Conservation (phyloP, 257 asterid species). For the Leptodermis oblonga region DNA sequence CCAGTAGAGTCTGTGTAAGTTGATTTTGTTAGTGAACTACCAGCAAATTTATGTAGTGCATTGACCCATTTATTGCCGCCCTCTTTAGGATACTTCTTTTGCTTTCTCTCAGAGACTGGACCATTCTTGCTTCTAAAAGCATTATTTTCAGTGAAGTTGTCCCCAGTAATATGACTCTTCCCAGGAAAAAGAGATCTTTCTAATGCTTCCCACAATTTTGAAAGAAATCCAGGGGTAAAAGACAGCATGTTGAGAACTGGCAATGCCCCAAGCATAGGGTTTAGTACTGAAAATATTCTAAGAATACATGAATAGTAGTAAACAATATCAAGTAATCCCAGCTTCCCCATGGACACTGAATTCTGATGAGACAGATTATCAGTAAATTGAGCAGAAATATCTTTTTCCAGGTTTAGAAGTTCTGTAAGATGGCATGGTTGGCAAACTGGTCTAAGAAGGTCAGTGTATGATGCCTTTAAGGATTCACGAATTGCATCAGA, state of each 20-base stretch:
- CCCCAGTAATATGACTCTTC: slow-evolving; percentile 26
- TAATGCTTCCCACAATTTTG: slow-evolving; percentile 65
- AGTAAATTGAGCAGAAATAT: slow-evolving; percentile 26
- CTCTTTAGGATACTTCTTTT: slow-evolving; percentile 49
- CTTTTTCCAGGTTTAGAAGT: slow-evolving; percentile 51
- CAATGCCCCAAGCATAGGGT: slow-evolving; percentile 68
- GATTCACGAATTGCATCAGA: slow-evolving; percentile 48
- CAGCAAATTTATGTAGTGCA: slow-evolving; percentile 64
- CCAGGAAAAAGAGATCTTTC: slow-evolving; percentile 54
- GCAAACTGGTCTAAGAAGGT: slow-evolving; percentile 61
- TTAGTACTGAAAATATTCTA: slow-evolving; percentile 56
- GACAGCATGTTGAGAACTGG: slow-evolving; percentile 93
- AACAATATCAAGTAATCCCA: slow-evolving; percentile 57
- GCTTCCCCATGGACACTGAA: slow-evolving; percentile 31
- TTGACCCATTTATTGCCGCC: slow-evolving; percentile 71
- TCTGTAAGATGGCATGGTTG: slow-evolving; percentile 79
- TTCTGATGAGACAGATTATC: slow-evolving; percentile 26
- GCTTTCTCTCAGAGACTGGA: slow-evolving; percentile 40
- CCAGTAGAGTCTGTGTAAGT: slow-evolving; percentile 28
- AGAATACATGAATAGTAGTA: slow-evolving; percentile 79
- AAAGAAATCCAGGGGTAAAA: slow-evolving; percentile 89
- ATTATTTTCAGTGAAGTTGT: slow-evolving; percentile 26
- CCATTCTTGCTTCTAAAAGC: slow-evolving; percentile 36
- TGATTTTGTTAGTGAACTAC: slow-evolving; percentile 49
- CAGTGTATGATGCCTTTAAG: slow-evolving; percentile 57